A percentile compares a stretch with the other conserved stretches of the same genome.
Evolutionary conservation across 495 filamentous ascomycete genomes (phyloP).

Genomic region (Aspergillus panamensis): DNA sequence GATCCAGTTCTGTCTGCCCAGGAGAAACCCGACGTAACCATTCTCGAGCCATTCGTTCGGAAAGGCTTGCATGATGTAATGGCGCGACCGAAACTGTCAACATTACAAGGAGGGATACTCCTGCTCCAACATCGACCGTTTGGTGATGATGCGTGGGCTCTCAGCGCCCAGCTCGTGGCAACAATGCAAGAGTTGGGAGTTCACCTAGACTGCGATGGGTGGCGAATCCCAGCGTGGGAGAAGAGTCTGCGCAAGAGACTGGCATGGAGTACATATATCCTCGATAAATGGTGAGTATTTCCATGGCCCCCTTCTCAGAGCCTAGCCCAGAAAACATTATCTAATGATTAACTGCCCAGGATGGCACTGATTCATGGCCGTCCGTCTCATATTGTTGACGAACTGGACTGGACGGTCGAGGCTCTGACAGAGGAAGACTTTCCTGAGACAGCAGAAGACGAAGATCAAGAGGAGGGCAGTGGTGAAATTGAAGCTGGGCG

Average conservation of each 20-base stretch:
- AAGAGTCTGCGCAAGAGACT: slow-evolving; percentile 6
- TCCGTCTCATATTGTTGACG: slow-evolving; percentile 6
- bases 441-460: slow-evolving; percentile 5
- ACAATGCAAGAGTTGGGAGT: slow-evolving; percentile 7
- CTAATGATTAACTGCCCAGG: neutral
- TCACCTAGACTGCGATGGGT: slow-evolving; percentile 3
- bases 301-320: neutral
- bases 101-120: slow-evolving; percentile 3
- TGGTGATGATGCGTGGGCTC: slow-evolving; percentile 6
- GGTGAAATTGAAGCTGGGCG: slow-evolving; percentile 6
- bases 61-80: slow-evolving; percentile 3
- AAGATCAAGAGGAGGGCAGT: slow-evolving; percentile 6
- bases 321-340: neutral
- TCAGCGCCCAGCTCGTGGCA: slow-evolving; percentile 1
- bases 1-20: slow-evolving; percentile 2
- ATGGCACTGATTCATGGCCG: slow-evolving; percentile 4
- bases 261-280: slow-evolving; percentile 6
- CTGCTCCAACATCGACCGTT: neutral
- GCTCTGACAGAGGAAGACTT: slow-evolving; percentile 4
- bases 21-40: neutral
- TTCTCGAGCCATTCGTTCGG: slow-evolving; percentile 1
- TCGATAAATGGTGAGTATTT: slow-evolving; percentile 5
- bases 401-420: slow-evolving; percentile 6
- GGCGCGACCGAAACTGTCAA: slow-evolving; percentile 3
- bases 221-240: slow-evolving; percentile 7